Evolutionary conservation across 805 yeast genomes (phyloP).

Genomic region (Yarrowia deformans): DNA sequence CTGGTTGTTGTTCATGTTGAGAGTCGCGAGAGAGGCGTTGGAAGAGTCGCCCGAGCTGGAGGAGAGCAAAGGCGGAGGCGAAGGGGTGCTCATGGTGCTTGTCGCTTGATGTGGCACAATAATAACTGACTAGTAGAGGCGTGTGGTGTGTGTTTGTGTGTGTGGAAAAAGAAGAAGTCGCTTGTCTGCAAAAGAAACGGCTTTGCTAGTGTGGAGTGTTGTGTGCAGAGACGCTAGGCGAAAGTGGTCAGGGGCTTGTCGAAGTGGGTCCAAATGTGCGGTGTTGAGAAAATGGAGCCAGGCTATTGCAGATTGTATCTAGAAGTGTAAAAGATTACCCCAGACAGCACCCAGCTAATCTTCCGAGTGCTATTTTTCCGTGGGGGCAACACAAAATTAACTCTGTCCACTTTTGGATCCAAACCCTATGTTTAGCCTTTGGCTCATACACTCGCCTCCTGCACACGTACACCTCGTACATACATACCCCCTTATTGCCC

Average conservation of each 20-base stretch:
- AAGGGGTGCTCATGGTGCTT: conserved; percentile 14
- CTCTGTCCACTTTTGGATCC: conserved; percentile 2
- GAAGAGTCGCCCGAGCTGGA: conserved; percentile 37
- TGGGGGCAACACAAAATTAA: conserved; percentile 3
- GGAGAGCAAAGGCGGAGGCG: conserved; percentile 31
- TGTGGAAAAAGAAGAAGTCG: not conserved
- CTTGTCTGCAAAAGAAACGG: not conserved
- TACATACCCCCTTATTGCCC: conserved; percentile 11
- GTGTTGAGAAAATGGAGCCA: not conserved
- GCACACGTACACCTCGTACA: conserved; percentile 10
- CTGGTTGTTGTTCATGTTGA: not conserved
- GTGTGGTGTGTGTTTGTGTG: not conserved
- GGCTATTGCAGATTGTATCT: not conserved
- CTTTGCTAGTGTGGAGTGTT: not conserved
- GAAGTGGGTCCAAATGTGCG: not conserved
- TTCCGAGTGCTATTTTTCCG: conserved; percentile 30
- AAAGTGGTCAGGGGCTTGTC: not conserved
- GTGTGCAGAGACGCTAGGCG: not conserved
- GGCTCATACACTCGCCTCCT: not conserved
- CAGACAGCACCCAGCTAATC: conserved; percentile 10
- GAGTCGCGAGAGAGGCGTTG: conserved; percentile 27
- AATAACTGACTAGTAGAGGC: too few relatives aligned
- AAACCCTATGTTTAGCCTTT: not conserved
- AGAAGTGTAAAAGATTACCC: conserved; percentile 5
- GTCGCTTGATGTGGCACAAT: not conserved